These are phyloP conservation scores for Articulospora tetracladia DNA, from an alignment of 495 filamentous ascomycete species.

Conservation along the genomic window DNA sequence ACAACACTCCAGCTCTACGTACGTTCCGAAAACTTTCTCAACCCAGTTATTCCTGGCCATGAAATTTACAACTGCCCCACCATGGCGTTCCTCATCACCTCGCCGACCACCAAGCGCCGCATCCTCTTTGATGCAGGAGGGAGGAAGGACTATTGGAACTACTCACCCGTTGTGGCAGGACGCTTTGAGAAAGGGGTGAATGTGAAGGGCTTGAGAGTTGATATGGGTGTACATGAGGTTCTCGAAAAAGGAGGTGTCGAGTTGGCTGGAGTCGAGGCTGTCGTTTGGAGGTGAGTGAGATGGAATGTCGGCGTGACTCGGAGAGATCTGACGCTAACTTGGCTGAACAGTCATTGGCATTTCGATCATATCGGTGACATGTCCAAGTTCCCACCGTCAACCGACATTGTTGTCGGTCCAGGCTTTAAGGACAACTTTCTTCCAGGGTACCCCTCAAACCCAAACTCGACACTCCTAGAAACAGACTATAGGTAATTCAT, in stretches of 20 bases:
- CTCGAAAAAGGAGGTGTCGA: constrained; percentile 42
- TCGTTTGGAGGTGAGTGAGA: constrained; percentile 46
- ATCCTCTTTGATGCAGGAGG: constrained; percentile 58
- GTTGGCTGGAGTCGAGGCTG: constrained; percentile 40
- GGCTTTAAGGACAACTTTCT: constrained; percentile 44
- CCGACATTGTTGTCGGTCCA: constrained; percentile 52
- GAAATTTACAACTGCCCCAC: constrained; percentile 37
- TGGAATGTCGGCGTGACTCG: not conserved
- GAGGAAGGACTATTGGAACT: constrained; percentile 45
- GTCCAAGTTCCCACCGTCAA: constrained; percentile 42
- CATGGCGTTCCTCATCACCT: constrained; percentile 54
- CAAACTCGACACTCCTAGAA: constrained; percentile 36
- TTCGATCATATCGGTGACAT: constrained; percentile 43
- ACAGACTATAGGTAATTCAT: constrained; percentile 32
- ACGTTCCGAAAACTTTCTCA: constrained; percentile 29
- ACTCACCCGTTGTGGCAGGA: constrained; percentile 31
- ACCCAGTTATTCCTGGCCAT: constrained; percentile 38
- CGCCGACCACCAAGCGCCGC: constrained; percentile 36
- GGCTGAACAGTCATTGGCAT: constrained; percentile 16
- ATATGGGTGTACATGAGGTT: constrained; percentile 47
- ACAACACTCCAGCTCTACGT: constrained; percentile 34
- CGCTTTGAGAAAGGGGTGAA: constrained; percentile 26
- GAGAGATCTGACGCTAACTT: not conserved
- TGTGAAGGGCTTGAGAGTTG: constrained; percentile 34
- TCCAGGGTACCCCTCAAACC: constrained; percentile 48